Evolutionary conservation across 352 stramenopile species (phyloP), one percentile per base, ranked within the genome.

Genomic region (Globisporangium cederbergense): DNA sequence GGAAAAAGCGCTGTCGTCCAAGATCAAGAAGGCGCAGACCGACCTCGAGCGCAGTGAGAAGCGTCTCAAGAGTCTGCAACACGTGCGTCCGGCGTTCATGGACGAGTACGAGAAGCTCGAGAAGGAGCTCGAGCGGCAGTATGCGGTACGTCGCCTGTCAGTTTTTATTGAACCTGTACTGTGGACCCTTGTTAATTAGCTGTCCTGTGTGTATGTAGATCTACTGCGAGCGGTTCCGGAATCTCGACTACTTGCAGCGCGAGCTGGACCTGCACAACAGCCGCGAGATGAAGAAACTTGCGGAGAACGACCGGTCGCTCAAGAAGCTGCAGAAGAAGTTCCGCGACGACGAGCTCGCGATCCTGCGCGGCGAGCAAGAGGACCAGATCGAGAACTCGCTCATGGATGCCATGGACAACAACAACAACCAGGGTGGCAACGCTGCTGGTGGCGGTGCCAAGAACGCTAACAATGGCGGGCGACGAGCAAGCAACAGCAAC

Each of bases 71-170:
- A 88, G 88, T 56, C 72, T 97, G 60, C 86, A 98, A 64, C 89
- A 94, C 64, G 92, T 98, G 61, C 79, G 95, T 3, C 96, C 96
- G 42, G 88, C 95, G 38, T 99, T 98, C 67, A 98, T 98, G 90
- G 96, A 99, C 75, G 97, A 99, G 74, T 98, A 98, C 62, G 96
- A 99, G 64, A 97, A 98, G 76, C 84, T 99, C 18, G 96, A 99
- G 77, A 89, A 94, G 49, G 97, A 99, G 60, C 83, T 99, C 43
- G 87, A 98, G 76, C 84, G 91, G 4, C 93, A 98, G 72, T 99
- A 99, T 66, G 91, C 96, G 32, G 81, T 94, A 36, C 30, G 75
- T 74, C 46, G n/a, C 22, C n/a, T 4, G 5, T 16, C 42, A n/a
- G 42, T 56, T 16, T 5, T 3, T 36, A n/a, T 36, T 52, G 11